Conservation (phyloP, 23 red algal species). For the Gracilaria domingensis region DNA sequence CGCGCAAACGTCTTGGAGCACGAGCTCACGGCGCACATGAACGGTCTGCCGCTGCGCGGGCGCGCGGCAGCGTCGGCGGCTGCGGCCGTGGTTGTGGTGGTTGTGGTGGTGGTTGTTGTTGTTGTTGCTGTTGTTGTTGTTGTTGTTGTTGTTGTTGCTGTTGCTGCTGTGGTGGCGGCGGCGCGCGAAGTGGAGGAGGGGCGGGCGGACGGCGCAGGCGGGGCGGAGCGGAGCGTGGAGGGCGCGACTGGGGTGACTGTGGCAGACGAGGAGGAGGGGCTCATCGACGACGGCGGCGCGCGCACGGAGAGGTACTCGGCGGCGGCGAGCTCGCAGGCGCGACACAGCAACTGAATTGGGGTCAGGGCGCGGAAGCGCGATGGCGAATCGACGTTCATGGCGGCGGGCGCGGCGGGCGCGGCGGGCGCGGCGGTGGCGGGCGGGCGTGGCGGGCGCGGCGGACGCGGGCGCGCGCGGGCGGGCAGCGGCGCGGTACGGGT, state of each 20-base stretch:
- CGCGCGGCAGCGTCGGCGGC: background rate
- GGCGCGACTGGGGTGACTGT: background rate
- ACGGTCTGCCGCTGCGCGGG: background rate
- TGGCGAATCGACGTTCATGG: background rate
- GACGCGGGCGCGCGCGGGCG: background rate
- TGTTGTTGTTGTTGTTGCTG: no score
- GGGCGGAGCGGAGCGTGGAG: background rate
- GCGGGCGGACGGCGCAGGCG: background rate
- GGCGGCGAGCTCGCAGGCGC: conserved; percentile 8
- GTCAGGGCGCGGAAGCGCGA: background rate
- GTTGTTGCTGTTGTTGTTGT: no score
- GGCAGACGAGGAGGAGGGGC: background rate
- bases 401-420: background rate
- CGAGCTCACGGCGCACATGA: background rate
- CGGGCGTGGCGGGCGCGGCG: background rate
- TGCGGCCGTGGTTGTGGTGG: no score
- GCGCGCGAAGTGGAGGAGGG: background rate
- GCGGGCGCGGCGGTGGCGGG: background rate
- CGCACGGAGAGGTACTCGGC: background rate
- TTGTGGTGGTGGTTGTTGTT: no score
- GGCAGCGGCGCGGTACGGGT: background rate
- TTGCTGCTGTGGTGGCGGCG: background rate
- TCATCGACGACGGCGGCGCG: background rate
- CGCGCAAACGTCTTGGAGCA: conserved; percentile 30
- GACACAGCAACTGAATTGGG: conserved; percentile 6